Base-by-base conservation (phyloP, 2,329 filamentous ascomycete species). In the Cladosporium halotolerans region DNA sequence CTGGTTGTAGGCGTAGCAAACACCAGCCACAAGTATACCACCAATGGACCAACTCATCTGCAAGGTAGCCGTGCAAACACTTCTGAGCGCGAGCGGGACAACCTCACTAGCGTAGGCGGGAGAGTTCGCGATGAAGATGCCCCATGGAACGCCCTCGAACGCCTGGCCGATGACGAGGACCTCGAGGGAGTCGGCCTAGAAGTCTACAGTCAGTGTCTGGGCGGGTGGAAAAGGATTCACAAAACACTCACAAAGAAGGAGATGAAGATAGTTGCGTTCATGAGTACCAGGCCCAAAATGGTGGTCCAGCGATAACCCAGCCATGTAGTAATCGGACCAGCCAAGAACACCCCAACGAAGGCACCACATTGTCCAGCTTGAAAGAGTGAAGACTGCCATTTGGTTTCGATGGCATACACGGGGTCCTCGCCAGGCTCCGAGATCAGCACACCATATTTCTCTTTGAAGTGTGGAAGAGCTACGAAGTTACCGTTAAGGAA, bases 21-120 rank as follows among this genome's bases (percentile, higher is more conserved):
- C 85, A n/a, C 83, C 85, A 48, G 86, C 84, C 42, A 82, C 85
- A 52, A 89, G 84, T 53, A 85, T 75, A 68, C 89, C 85, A 13
- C 86, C 86, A n/a, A 88, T 72, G 31, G 83, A 85, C 84, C 85
- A 89, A 75, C 85, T 88, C 63, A 86, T 84, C 71, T 87, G 87
- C 70, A 88, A 81, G 57, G 88, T 89, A 5, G 85, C 88, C 1
- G 85, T 88, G 58, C 86, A 70, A 64, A 85, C 85, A 52, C 84
- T 84, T 56, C 86, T 81, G 48, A 89, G 77, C 45, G 84, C 81
- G 7, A 89, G 79, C 3, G 86, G 86, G 63, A 84, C 88, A 54
- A 89, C 85, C 64, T 81, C 79, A 34, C 74, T 75, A n/a, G 75
- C 75, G 60, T 78, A 78, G 11, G 80, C 80, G 0, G 81, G 80